These are phyloP conservation scores for Castanea crenata DNA, from an alignment of 306 rosid genomes.

Conservation along the genomic window DNA sequence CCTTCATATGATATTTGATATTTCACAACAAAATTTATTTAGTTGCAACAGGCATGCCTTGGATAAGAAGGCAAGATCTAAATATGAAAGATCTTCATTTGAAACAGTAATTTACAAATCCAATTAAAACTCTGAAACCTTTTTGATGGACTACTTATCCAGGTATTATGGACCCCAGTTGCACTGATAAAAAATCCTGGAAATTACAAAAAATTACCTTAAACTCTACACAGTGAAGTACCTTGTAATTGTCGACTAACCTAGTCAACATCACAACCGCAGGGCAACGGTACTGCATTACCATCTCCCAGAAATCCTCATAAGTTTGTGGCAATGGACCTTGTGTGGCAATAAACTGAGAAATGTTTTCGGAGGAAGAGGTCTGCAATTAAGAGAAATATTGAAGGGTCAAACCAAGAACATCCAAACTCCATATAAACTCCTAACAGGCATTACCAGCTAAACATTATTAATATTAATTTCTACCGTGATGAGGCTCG, in stretches of 20 bases:
- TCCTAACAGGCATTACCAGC: neutral
- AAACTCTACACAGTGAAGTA: conserved; percentile 29
- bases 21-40: too few relatives aligned
- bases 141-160: neutral
- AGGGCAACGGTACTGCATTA: conserved; percentile 73
- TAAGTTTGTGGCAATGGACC: conserved; percentile 89
- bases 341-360: conserved; percentile 90
- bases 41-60: too few relatives aligned
- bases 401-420: conserved; percentile 19
- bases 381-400: conserved; percentile 45
- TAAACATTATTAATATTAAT: neutral
- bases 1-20: too few relatives aligned
- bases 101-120: neutral
- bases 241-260: conserved; percentile 75
- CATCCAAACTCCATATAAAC: neutral
- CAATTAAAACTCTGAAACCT: neutral
- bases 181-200: too few relatives aligned
- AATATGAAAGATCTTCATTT: neutral
- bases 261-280: conserved; percentile 87
- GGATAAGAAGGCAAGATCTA: too few relatives aligned
- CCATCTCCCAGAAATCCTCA: conserved; percentile 99
- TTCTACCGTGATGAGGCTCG: conserved; percentile 68
- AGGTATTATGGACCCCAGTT: neutral
- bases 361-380: conserved; percentile 49
- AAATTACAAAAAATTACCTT: neutral